Conservation (phyloP, 257 asterid genomes). For the Voacanga thouarsii region DNA sequence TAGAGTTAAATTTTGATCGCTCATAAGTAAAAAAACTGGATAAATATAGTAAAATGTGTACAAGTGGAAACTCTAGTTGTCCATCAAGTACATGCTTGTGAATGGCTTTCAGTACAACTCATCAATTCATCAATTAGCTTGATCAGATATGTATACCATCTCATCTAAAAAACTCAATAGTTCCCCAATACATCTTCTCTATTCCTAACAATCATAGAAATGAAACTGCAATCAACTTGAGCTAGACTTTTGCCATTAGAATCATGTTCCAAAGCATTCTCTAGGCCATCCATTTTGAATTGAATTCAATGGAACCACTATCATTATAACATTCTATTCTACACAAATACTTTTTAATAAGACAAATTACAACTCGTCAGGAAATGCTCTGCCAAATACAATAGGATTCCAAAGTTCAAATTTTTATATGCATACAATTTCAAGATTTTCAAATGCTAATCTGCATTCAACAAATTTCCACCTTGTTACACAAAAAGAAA, state of each 20-base stretch:
- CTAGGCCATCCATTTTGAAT: not conserved
- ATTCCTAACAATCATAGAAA: not conserved
- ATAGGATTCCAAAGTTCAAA: not conserved
- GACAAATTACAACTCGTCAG: not conserved
- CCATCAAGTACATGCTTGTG: not conserved
- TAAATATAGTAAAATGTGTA: not conserved
- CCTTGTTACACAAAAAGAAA: not conserved
- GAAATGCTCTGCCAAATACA: not conserved
- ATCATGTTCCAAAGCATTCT: not conserved
- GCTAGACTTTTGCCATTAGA: not conserved
- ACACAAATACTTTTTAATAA: not conserved
- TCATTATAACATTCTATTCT: not conserved
- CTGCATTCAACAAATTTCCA: not conserved
- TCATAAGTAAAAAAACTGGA: not conserved
- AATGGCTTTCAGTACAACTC: not conserved
- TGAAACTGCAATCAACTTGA: not conserved
- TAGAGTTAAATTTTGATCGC: not conserved
- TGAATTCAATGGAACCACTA: not conserved
- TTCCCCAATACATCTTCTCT: not conserved
- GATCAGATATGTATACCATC: not conserved
- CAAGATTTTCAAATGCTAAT: not conserved
- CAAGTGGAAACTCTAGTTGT: not conserved
- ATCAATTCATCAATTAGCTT: not conserved
- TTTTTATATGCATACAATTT: not conserved
- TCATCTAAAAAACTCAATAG: not conserved